Evolutionary conservation across 768 basidiomycete genomes (phyloP).

Genomic region (Floccularia luteovirens): DNA sequence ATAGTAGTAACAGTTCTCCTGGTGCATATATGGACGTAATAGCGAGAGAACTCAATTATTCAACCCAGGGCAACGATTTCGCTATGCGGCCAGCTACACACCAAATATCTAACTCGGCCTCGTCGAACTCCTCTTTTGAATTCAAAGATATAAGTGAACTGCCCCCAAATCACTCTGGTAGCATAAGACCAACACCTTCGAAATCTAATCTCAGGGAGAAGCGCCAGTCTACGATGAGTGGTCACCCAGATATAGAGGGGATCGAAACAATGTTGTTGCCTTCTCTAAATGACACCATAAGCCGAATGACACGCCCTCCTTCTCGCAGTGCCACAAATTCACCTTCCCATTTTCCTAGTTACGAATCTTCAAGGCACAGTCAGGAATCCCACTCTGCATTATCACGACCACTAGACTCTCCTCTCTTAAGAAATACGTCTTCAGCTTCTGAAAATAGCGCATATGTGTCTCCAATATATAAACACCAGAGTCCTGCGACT

Average conservation of each 20-base stretch:
- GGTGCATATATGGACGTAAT: background rate
- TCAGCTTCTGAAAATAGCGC: background rate
- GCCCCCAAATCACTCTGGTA: constrained; percentile 1
- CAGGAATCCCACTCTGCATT: background rate
- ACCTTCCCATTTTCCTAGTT: constrained; percentile 4
- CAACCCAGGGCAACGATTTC: constrained; percentile 1
- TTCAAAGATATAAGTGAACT: constrained; percentile 11
- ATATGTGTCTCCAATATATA: no score
- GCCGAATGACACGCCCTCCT: constrained; percentile 61
- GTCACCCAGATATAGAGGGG: constrained; percentile 50
- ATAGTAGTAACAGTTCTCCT: background rate
- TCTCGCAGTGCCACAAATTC: constrained; percentile 15
- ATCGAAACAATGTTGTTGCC: constrained; percentile 62
- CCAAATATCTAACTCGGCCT: constrained; percentile 10
- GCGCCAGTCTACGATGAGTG: constrained; percentile 36
- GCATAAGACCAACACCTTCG: constrained; percentile 8
- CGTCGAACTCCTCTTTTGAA: constrained; percentile 24
- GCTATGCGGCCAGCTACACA: constrained; percentile 15
- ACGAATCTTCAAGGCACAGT: background rate
- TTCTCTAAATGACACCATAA: constrained; percentile 64
- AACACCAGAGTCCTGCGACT: background rate
- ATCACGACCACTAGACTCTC: background rate
- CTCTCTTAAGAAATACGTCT: background rate
- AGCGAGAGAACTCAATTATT: background rate
- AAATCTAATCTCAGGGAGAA: constrained; percentile 12